Evolutionary conservation across 2,329 filamentous ascomycete species (phyloP).

Genomic region (Ploettnerulaceae sp.): DNA sequence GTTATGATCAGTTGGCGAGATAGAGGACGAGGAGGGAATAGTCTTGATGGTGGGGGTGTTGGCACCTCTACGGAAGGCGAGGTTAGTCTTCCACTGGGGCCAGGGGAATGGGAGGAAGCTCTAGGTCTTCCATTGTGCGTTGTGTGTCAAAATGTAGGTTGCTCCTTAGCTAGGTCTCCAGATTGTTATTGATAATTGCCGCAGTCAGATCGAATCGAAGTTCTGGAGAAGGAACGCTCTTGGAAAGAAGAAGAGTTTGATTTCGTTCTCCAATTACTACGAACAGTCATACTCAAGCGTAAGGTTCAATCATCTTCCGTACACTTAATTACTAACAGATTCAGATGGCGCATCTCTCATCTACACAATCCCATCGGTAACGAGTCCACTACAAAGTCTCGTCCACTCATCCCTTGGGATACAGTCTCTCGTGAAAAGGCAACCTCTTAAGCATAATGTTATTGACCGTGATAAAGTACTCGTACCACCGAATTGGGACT

Average conservation of each 20-base stretch:
- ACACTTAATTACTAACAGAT: constrained; percentile 11
- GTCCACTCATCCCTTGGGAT: constrained; percentile 84
- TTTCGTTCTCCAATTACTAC: constrained; percentile 86
- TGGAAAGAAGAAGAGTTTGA: constrained; percentile 98
- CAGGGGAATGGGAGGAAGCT: constrained; percentile 89
- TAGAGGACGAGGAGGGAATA: constrained; percentile 61
- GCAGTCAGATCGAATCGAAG: constrained; percentile 52
- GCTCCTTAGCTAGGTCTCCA: not conserved
- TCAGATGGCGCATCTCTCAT: constrained; percentile 78
- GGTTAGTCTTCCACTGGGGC: constrained; percentile 71
- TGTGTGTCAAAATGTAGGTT: constrained; percentile 85
- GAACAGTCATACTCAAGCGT: constrained; percentile 86
- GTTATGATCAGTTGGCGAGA: constrained; percentile 77
- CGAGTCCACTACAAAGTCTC: constrained; percentile 72
- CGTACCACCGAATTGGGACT: constrained; percentile 96
- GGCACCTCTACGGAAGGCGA: constrained; percentile 59
- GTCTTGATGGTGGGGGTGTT: constrained; percentile 55
- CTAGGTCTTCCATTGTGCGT: constrained; percentile 84
- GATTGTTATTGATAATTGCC: constrained; percentile 24
- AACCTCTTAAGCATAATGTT: constrained; percentile 81
- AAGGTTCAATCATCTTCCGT: constrained; percentile 36
- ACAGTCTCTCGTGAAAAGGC: constrained; percentile 73
- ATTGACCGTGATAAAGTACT: constrained; percentile 93
- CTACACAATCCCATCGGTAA: constrained; percentile 73
- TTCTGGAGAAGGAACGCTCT: constrained; percentile 78